Conservation (phyloP, 108 stramenopile species). For the Chaetoceros tenuissimus region DNA sequence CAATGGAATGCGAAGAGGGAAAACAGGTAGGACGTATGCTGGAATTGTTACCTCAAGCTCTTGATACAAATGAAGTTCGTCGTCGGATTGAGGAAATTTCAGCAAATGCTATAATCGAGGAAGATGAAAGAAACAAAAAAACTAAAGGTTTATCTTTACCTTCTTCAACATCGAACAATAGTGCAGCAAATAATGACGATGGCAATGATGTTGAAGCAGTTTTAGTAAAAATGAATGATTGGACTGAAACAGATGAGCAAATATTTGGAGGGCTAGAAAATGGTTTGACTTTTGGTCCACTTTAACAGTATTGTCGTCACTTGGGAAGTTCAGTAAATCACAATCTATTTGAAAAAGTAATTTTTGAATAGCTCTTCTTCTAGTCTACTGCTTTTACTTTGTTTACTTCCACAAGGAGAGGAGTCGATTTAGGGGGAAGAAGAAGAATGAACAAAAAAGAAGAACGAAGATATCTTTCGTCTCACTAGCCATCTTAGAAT, state of each 20-base stretch:
- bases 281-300: conserved; percentile 50
- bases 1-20: conserved; percentile 12
- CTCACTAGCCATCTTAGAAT: too few species aligned
- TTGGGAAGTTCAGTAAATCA: too few species aligned
- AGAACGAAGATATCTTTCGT: too few species aligned
- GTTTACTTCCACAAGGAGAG: too few species aligned
- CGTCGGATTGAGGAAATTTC: conserved; percentile 63
- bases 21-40: conserved; percentile 13
- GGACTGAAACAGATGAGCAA: conserved; percentile 69
- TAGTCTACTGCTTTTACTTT: too few species aligned
- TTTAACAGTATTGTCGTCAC: too few species aligned
- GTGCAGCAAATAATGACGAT: conserved; percentile 10
- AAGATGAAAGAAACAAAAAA: conserved; percentile 16
- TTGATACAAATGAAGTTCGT: conserved; percentile 37
- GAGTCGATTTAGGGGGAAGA: too few species aligned
- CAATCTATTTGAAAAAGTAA: too few species aligned
- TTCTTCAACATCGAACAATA: not conserved
- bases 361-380: too few species aligned
- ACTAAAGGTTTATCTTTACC: not conserved
- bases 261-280: conserved; percentile 59
- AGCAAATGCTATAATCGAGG: conserved; percentile 49
- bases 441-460: too few species aligned
- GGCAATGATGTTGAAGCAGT: conserved; percentile 53
- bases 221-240: conserved; percentile 58
- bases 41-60: conserved; percentile 55